Conservation (phyloP, 805 yeast genomes). For the Nakazawaea holstii region DNA sequence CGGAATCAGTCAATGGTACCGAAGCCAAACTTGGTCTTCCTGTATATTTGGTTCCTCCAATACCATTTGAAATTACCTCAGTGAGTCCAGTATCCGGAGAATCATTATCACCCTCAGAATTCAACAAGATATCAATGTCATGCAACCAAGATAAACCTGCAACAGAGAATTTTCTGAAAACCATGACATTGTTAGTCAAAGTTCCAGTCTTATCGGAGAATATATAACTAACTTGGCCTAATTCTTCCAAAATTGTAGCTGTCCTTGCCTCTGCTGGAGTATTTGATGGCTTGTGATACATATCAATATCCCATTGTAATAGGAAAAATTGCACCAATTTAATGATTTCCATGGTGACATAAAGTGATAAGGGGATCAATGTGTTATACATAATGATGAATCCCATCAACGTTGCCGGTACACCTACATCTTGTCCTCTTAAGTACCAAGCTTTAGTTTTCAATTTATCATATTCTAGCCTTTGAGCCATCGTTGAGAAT, state of each 20-base stretch:
- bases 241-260: conserved; percentile 90
- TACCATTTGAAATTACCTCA: conserved; percentile 18
- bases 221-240: conserved; percentile 93
- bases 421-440: conserved; percentile 66
- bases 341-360: conserved; percentile 94
- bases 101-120: conserved; percentile 13
- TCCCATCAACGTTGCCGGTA: conserved; percentile 89
- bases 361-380: conserved; percentile 87
- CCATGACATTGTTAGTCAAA: conserved; percentile 89
- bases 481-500: conserved; percentile 78
- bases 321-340: conserved; percentile 80
- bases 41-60: conserved; percentile 31
- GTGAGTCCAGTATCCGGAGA: conserved; percentile 13
- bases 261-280: conserved; percentile 95
- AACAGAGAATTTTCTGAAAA: conserved; percentile 82
- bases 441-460: conserved; percentile 68
- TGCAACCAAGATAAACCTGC: conserved; percentile 91
- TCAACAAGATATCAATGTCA: conserved; percentile 47
- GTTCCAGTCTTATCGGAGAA: conserved; percentile 98
- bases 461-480: conserved; percentile 38
- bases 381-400: conserved; percentile 97
- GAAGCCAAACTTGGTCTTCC: conserved; percentile 61
- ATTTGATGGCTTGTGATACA: conserved; percentile 79
- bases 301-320: conserved; percentile 87
- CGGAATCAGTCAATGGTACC: conserved; percentile 20